phyloP scores from a whole-genome alignment of 2,329 filamentous ascomycete genomes.

The Diaporthe nobilis region DNA sequence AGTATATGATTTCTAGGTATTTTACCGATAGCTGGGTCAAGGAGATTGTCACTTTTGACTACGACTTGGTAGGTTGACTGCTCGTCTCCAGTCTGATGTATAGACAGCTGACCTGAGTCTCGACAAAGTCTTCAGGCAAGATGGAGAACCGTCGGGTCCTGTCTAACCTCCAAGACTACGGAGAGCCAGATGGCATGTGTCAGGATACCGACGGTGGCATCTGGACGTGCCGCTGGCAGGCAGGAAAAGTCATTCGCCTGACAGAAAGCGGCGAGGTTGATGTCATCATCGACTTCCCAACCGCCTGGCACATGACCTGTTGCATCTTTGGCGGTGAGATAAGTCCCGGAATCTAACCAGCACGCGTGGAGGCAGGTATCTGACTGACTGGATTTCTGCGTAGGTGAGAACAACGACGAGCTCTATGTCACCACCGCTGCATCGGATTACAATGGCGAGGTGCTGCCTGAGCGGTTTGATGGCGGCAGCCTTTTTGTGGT shows the following conservation, averaged over 20 bases:
- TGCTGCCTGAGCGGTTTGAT: background rate
- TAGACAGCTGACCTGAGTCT: background rate
- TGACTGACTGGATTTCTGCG: background rate
- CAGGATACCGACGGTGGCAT: conserved; percentile 1
- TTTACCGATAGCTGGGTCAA: conserved; percentile 4
- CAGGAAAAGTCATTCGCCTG: background rate
- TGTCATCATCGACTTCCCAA: background rate
- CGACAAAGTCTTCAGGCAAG: background rate
- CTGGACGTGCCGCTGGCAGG: conserved; percentile 14
- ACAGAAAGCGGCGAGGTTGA: background rate
- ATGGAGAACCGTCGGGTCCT: background rate
- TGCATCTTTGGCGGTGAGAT: background rate
- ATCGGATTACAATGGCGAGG: background rate
- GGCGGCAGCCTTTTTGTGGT: background rate
- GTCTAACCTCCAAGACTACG: background rate
- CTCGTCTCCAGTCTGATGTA: background rate
- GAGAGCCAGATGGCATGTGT: conserved; percentile 2
- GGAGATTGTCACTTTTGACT: background rate
- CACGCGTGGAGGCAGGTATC: background rate
- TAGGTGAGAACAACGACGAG: background rate
- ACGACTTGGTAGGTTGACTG: background rate
- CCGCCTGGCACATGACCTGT: background rate
- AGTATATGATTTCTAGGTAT: background rate
- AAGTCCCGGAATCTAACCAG: too few relatives aligned
- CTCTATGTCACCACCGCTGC: conserved; percentile 3